Base-by-base conservation (phyloP, 495 filamentous ascomycete genomes). In the Penicillium herquei region DNA sequence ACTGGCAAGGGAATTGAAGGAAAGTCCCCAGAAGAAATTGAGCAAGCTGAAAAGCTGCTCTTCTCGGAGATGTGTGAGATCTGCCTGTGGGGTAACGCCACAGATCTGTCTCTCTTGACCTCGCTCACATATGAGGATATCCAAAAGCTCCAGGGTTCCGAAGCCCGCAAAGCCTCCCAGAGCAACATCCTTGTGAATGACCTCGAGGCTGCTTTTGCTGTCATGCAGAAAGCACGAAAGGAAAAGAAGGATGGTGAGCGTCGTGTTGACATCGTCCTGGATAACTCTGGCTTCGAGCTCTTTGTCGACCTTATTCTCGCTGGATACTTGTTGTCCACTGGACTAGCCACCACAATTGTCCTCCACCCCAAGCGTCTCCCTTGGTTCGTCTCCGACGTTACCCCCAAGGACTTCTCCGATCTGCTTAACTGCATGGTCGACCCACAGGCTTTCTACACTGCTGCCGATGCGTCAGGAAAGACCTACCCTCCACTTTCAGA, bases 61-160 rank as follows among this genome's bases (percentile, higher is more conserved):
- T 98, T 98, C 70, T 81, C 76, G 3, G 94, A 97, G 69, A 96
- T 98, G 87, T 92, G 86, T 72, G 91, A 97, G 75, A 94, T 97
- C 58, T 97, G 94, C 64, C 81, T 98, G 16, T 98, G 94, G 94
- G 95, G 94, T 8, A 97, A 98, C 70, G 94, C 95, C 5, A 98
- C 93, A 0, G 95, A 98, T 61, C 80, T 98, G 14, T 96, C 90
- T 0, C 87, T 98, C 39, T 77, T 98, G 37, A 96, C 92, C 0
- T 89, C 84, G 56, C 82, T 98, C 50, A 89, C 90, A 2, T 97
- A 96, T 70, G 91, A 95, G 56, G 94, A 97, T 63, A 93, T 98
- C 58, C 94, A 98, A 71, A 93, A 94, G 65, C 80, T 98, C 12
- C 94, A 98, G 69, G 93, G 92, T 1, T 86, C 89, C 0, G 78